Base-by-base conservation (phyloP, 2,329 filamentous ascomycete genomes). In the Aspergillus eucalypticola region DNA sequence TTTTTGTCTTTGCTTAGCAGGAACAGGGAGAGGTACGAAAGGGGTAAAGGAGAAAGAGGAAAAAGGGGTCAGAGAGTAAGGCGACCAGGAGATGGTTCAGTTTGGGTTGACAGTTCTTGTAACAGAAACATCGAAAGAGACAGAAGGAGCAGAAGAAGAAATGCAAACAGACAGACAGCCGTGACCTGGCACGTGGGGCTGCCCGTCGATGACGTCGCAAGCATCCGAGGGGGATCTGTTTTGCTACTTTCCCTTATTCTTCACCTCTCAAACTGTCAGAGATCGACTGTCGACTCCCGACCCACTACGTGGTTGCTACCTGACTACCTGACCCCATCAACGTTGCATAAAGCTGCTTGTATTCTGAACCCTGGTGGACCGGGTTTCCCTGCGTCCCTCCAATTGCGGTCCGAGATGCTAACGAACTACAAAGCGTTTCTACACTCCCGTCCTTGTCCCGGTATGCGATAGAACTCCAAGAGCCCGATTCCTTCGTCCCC, bases 171-270 rank as follows among this genome's bases (percentile, higher is more conserved):
- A 41, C 39, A 52, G 55, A 48, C 50, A 52, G 48, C 25, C 25
- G 25, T 60, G 59, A 62, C 64, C 48, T 62, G 62, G 54, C 60
- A 64, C 61, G 64, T 61, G 64, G 65, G 64, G 57, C 58, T 60
- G 60, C 60, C 44, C 11, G n/a, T 44, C 60, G 58, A 71, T 71
- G 69, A 71, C 69, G 69, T 71, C 65, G 67, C 60, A 23, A 27
- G 21, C 38, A 19, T 42, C 52, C 15, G 44, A 17, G 53, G 57
- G 56, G 21, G 27, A 29, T 27, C 27, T 29, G 27, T 29, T 29
- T 10, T 29, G 8, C 27, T 29, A 48, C 27, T 29, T 3, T 32
- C 29, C 29, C 32, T 13, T 35, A 11, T 35, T 11, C 32, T 3
- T 21, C 19, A 35, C 11, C 32, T 11, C 8, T 29, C 27, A 11